A percentile compares a stretch with the other conserved stretches of the same genome.
phyloP scores from a whole-genome alignment of 2,329 filamentous ascomycete species.

The Polychaeton citri region DNA sequence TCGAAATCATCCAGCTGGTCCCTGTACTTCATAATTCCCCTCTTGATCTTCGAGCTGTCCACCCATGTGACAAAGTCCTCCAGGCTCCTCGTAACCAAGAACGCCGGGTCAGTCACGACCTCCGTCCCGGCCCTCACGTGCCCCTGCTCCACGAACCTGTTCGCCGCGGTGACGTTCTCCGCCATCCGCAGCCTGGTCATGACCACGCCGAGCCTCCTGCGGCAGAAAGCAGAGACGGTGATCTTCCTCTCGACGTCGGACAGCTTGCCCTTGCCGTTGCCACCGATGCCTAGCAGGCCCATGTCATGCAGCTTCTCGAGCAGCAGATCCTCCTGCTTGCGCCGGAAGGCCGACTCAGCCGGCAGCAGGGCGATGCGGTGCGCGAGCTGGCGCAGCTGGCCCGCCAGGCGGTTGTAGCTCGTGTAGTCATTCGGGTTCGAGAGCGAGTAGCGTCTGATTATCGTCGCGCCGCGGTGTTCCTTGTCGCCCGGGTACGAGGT shows the following conservation, averaged over 20 bases:
- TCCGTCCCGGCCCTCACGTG: slow-evolving; percentile 87
- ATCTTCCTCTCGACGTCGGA: slow-evolving; percentile 69
- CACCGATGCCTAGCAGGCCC: slow-evolving; percentile 65
- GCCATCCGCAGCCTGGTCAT: slow-evolving; percentile 89
- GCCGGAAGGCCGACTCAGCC: slow-evolving; percentile 64
- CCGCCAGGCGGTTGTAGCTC: slow-evolving; percentile 33
- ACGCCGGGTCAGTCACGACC: slow-evolving; percentile 79
- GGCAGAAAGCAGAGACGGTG: slow-evolving; percentile 78
- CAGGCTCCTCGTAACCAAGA: slow-evolving; percentile 70
- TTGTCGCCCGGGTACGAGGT: slow-evolving; percentile 72
- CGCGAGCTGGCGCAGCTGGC: slow-evolving; percentile 72
- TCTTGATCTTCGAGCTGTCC: slow-evolving; percentile 92
- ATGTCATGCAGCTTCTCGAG: slow-evolving; percentile 89
- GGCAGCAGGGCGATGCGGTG: slow-evolving; percentile 72
- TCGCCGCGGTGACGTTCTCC: slow-evolving; percentile 67
- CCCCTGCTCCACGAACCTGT: slow-evolving; percentile 83
- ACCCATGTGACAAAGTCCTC: slow-evolving; percentile 97
- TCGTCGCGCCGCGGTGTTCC: slow-evolving; percentile 66
- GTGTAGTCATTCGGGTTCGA: slow-evolving; percentile 79
- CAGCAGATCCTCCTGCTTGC: slow-evolving; percentile 74
- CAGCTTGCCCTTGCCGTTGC: slow-evolving; percentile 47
- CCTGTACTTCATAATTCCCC: slow-evolving; percentile 86
- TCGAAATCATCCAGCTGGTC: slow-evolving; percentile 96
- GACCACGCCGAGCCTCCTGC: slow-evolving; percentile 71
- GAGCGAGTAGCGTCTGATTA: slow-evolving; percentile 79